A percentile compares a stretch with the other conserved stretches of the same genome.
phyloP scores from a whole-genome alignment of 495 filamentous ascomycete genomes.

The Cetradonia linearis region DNA sequence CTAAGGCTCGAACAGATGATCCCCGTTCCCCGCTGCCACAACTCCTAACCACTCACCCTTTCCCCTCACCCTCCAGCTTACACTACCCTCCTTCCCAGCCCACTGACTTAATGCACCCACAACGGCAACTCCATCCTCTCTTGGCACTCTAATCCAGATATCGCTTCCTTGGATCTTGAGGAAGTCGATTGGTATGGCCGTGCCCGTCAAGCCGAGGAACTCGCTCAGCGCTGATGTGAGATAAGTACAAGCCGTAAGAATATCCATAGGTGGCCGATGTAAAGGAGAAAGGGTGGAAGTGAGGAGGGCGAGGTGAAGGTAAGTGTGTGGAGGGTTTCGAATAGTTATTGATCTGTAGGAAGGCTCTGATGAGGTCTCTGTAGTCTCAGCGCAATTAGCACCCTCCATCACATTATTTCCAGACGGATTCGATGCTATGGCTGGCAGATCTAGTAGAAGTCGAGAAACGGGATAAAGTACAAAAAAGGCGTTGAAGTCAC shows the following conservation, averaged over 20 bases:
- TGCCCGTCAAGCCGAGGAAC: constrained; percentile 69
- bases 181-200: constrained; percentile 71
- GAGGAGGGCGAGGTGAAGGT: constrained; percentile 23
- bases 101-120: constrained; percentile 51
- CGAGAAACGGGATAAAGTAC: not conserved
- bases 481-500: not conserved
- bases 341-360: constrained; percentile 27
- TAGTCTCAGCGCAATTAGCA: not conserved
- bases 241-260: constrained; percentile 61
- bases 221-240: constrained; percentile 64
- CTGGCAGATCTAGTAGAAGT: not conserved
- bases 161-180: constrained; percentile 49
- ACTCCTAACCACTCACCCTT: constrained; percentile 46
- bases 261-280: constrained; percentile 44
- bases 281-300: constrained; percentile 25
- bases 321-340: constrained; percentile 43
- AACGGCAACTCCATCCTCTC: constrained; percentile 54
- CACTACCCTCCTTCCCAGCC: constrained; percentile 28
- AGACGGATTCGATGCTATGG: not conserved
- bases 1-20: constrained; percentile 9
- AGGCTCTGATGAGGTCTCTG: not conserved
- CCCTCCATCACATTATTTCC: too few relatives aligned
- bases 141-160: constrained; percentile 67
- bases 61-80: constrained; percentile 49
- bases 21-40: constrained; percentile 35